phyloP scores from a whole-genome alignment of 179 eudicot species.

The Carnegiea gigantea region DNA sequence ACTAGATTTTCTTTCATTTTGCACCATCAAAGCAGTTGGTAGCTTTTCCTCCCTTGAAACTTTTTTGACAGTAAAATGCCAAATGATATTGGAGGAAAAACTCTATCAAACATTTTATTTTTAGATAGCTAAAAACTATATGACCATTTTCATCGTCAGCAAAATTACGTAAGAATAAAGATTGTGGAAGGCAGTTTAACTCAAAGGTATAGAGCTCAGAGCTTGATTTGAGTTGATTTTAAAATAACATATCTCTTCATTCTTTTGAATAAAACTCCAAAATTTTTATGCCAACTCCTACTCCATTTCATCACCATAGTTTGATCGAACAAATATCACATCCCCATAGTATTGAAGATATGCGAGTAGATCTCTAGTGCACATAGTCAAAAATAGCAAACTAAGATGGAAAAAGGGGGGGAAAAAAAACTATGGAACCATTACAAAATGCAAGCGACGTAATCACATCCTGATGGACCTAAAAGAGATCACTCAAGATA shows the following conservation, averaged over 20 bases:
- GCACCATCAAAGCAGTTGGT: no score
- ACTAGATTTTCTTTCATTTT: no score
- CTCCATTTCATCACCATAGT: conserved; percentile 44
- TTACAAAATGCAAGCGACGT: neutral
- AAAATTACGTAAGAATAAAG: neutral
- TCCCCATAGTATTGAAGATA: conserved; percentile 75
- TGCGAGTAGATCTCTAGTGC: conserved; percentile 48
- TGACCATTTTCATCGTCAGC: neutral
- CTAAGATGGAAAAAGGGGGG: neutral
- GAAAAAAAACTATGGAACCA: no score
- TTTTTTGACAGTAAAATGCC: no score
- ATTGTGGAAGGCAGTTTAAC: neutral
- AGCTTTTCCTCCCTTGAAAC: no score
- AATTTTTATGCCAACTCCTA: conserved; percentile 41
- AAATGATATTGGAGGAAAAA: no score
- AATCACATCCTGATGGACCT: no score
- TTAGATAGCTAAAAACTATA: no score
- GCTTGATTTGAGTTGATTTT: no score
- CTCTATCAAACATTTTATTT: no score
- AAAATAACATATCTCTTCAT: conserved; percentile 40
- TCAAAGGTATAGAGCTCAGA: no score
- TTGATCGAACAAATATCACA: conserved; percentile 67
- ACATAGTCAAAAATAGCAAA: conserved; percentile 36
- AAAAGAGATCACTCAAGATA: no score
- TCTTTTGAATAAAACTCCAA: conserved; percentile 51